Conservation (phyloP, 106 monocot genomes). For the Acorus gramineus region DNA sequence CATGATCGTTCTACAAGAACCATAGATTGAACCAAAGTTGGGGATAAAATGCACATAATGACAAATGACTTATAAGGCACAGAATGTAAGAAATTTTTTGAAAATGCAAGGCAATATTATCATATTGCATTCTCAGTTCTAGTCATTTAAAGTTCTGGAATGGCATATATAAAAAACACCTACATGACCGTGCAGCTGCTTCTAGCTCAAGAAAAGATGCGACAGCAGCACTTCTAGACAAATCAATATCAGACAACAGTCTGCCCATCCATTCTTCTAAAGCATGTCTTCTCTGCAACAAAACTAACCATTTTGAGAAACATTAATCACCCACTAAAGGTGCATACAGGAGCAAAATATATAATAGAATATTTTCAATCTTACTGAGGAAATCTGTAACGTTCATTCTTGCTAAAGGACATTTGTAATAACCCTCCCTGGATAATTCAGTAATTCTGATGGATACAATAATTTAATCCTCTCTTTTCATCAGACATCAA, state of each 20-base stretch:
- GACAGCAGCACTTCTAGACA: constrained; percentile 82
- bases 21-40: background rate
- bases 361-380: too few relatives aligned
- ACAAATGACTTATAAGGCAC: background rate
- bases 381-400: too few relatives aligned
- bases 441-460: too few relatives aligned
- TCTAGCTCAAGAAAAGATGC: constrained; percentile 95
- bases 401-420: too few relatives aligned
- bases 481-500: too few relatives aligned
- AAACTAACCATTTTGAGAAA: constrained; percentile 29
- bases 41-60: background rate
- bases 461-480: too few relatives aligned
- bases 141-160: too few relatives aligned
- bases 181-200: constrained; percentile 93
- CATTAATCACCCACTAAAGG: constrained; percentile 2
- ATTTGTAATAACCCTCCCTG: too few relatives aligned
- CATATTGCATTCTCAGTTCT: too few relatives aligned
- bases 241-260: constrained; percentile 80
- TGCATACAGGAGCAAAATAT: too few relatives aligned
- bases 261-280: constrained; percentile 96
- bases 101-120: background rate
- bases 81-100: background rate
- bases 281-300: constrained; percentile 75
- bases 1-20: background rate
- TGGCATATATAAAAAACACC: constrained; percentile 8